Evolutionary conservation across 2,329 filamentous ascomycete genomes (phyloP), one percentile per base, ranked within the genome.

Genomic region (Pseudogymnoascus sp.): DNA sequence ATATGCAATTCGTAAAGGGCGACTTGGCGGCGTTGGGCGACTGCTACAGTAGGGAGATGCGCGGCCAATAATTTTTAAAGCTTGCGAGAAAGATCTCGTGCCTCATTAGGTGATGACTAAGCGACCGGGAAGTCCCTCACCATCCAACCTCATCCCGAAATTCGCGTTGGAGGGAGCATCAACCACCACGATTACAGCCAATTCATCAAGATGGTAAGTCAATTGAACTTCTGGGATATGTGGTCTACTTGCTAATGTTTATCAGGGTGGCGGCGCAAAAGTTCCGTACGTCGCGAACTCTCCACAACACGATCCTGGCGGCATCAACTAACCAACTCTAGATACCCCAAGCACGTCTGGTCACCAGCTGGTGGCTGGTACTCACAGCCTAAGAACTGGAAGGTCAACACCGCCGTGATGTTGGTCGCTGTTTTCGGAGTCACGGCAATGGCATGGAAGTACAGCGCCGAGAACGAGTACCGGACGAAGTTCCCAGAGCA

Each of bases 281-380:
- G 83, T 90, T 70, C 83, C 85, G 84, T 89, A 82, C 71, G 82
- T 71, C 68, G 67, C 72, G 67, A 62, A 60, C 62, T 59, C 50
- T 61, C 64, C 63, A 64, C 64, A 13, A 61, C 19, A 16, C 29
- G 16, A 35, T 61, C 21, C 40, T 56, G 16, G n/a, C 84, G 72
- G 80, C 80, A 82, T 84, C 77, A 82, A 63, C 38, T 16, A 24
- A 59, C 33, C 42, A 47, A 31, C 40, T 19, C 26, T 72, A 96
- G 91, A 74, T 96, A 96, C 79, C 93, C 92, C 77, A 97, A 96
- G 83, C 93, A 99, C 83, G 91, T 99, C 83, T 99, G 95, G 95
- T 97, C 95, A 74, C 95, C 95, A 66, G 83, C 93, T 68, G 95
- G 95, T 83, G 95, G 95, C 78, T 99, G 95, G 95, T 99, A 99